Conservation (phyloP, 192 early-diverging fungal species). For the Mortierella alpina region DNA sequence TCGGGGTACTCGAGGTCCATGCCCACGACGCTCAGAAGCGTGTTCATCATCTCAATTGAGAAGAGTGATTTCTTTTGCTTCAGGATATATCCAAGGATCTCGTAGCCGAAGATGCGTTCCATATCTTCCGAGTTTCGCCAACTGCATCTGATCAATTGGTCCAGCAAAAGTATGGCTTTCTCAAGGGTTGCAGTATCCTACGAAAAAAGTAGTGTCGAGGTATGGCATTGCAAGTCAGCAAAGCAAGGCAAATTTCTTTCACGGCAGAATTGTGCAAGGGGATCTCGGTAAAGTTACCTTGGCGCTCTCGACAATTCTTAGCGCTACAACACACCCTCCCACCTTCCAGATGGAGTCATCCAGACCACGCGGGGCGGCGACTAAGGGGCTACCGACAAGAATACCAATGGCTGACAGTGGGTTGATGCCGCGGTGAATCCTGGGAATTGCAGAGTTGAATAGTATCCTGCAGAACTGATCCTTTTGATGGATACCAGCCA, state of each 20-base stretch:
- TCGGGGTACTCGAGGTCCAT: conserved; percentile 60
- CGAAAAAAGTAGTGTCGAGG: neutral
- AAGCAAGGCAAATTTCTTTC: neutral
- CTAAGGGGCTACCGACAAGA: conserved; percentile 64
- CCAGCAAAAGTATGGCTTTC: conserved; percentile 65
- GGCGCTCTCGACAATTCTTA: conserved; percentile 69
- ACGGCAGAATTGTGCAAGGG: neutral
- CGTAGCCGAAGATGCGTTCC: conserved; percentile 75
- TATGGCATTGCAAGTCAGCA: neutral
- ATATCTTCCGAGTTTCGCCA: conserved; percentile 82
- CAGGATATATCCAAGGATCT: conserved; percentile 70
- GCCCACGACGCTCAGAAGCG: conserved; percentile 71
- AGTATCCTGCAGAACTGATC: conserved; percentile 54
- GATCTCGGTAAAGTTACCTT: conserved; percentile 52
- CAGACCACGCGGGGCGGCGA: conserved; percentile 67
- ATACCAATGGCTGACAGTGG: conserved; percentile 53
- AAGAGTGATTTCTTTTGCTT: conserved; percentile 73
- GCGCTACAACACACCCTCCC: conserved; percentile 72
- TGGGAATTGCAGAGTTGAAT: conserved; percentile 67
- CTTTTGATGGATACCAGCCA: conserved; percentile 37
- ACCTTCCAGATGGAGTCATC: conserved; percentile 79
- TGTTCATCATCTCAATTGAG: conserved; percentile 66
- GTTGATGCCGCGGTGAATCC: conserved; percentile 61
- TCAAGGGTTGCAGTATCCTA: conserved; percentile 63
- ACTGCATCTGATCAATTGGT: conserved; percentile 68